Percentiles rank a stretch among this genome's conserved stretches.
These are phyloP conservation scores for Echium plantagineum DNA, from an alignment of 257 asterid species.

Conservation along the genomic window DNA sequence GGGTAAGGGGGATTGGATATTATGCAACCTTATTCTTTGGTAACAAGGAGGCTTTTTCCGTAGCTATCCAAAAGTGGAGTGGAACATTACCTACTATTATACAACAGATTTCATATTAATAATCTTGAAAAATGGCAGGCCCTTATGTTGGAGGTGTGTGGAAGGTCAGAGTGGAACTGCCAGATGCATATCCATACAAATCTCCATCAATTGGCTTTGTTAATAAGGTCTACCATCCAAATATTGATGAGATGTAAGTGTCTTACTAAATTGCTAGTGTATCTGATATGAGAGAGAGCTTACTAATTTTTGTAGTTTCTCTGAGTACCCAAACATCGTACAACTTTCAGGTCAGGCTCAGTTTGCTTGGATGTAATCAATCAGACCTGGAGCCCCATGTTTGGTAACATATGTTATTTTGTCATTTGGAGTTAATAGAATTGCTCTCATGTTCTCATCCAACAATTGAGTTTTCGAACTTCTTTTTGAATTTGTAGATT, in stretches of 20 bases:
- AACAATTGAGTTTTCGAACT: neutral
- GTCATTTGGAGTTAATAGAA: neutral
- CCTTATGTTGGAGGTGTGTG: constrained; percentile 96
- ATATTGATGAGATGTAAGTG: constrained; percentile 92
- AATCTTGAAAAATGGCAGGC: constrained; percentile 34
- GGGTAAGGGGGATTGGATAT: too few relatives aligned
- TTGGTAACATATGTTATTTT: constrained; percentile 38
- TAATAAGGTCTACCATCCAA: constrained; percentile 93
- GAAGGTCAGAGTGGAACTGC: constrained; percentile 95
- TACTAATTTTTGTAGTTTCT: neutral
- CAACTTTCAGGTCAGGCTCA: constrained; percentile 78
- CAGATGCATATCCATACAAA: constrained; percentile 94
- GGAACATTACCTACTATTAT: too few relatives aligned
- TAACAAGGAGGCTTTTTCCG: too few relatives aligned
- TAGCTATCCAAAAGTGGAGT: too few relatives aligned
- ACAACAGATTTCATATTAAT: too few relatives aligned
- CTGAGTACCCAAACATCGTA: neutral
- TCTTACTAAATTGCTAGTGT: neutral
- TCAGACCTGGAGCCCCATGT: constrained; percentile 99
- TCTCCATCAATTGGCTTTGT: constrained; percentile 95
- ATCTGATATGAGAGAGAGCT: neutral
- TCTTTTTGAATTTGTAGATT: constrained; percentile 30
- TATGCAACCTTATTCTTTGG: too few relatives aligned
- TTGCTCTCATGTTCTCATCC: neutral
- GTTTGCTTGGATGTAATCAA: constrained; percentile 94